Conservation (phyloP, 305 asterid species). For the Fraxinus sp. region DNA sequence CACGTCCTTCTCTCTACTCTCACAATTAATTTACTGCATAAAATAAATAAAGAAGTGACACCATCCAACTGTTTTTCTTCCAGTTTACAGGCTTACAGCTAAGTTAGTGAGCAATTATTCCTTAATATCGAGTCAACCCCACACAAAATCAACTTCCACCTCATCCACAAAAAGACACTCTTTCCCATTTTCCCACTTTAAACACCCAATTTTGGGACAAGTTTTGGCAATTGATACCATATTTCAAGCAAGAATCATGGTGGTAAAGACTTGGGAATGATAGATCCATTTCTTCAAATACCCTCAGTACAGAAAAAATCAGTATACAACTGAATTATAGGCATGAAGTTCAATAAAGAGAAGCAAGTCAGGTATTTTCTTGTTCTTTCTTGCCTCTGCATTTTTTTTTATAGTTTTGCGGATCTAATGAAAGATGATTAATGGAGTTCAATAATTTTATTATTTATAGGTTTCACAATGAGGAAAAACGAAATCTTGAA, state of each 20-base stretch:
- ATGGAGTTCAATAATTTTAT: background rate
- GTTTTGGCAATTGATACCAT: background rate
- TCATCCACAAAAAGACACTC: slow-evolving; percentile 11
- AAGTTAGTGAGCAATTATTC: background rate
- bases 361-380: slow-evolving; percentile 53
- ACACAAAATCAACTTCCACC: slow-evolving; percentile 19
- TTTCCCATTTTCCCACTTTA: slow-evolving; percentile 12
- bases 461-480: slow-evolving; percentile 48
- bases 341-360: slow-evolving; percentile 56
- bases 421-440: background rate
- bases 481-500: slow-evolving; percentile 48
- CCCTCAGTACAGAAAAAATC: background rate
- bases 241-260: slow-evolving; percentile 8
- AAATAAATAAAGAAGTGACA: slow-evolving; percentile 26
- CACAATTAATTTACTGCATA: slow-evolving; percentile 15
- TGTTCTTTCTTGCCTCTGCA: background rate
- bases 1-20: slow-evolving; percentile 29
- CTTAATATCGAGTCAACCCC: slow-evolving; percentile 28
- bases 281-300: slow-evolving; percentile 11
- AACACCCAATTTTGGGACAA: too few species aligned
- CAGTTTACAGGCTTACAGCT: slow-evolving; percentile 13
- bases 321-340: background rate
- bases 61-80: slow-evolving; percentile 20
- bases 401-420: background rate
- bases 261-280: background rate